phyloP scores from a whole-genome alignment of 2,329 filamentous ascomycete genomes.

The Sporothrix sp. region DNA sequence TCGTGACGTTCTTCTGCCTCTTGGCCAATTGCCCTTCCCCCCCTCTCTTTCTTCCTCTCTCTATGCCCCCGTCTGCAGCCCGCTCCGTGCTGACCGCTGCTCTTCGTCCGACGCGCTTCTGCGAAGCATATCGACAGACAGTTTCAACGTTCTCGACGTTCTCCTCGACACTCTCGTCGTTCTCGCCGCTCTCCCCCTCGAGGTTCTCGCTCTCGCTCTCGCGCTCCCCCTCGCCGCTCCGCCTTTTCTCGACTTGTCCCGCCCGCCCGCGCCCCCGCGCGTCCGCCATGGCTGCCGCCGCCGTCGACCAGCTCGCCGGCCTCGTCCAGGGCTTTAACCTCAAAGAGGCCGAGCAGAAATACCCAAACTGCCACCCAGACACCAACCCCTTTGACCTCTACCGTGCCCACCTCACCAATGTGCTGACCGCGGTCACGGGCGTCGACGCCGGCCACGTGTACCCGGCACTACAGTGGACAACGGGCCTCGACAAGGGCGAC shows the following conservation, averaged over 20 bases:
- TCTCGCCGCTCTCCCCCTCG: neutral
- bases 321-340: constrained; percentile 29
- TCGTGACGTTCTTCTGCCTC: neutral
- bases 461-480: constrained; percentile 67
- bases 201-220: neutral
- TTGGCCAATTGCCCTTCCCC: neutral
- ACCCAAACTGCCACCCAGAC: constrained; percentile 52
- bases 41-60: neutral
- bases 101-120: neutral
- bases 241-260: neutral
- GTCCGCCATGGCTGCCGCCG: constrained; percentile 8
- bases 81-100: constrained; percentile 5
- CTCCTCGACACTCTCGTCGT: neutral
- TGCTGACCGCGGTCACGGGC: constrained; percentile 58
- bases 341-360: constrained; percentile 31
- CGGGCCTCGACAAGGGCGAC: constrained; percentile 73
- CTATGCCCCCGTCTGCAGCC: constrained; percentile 7
- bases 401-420: constrained; percentile 62
- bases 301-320: constrained; percentile 26
- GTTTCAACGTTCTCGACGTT: too few species aligned
- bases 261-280: neutral
- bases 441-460: constrained; percentile 64
- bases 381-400: constrained; percentile 73
- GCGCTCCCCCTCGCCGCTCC: neutral
- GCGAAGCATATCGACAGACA: neutral